A percentile compares a stretch with the other conserved stretches of the same genome.
Conservation (phyloP, 1,284 basidiomycete species). For the Coniferiporia weirii region DNA sequence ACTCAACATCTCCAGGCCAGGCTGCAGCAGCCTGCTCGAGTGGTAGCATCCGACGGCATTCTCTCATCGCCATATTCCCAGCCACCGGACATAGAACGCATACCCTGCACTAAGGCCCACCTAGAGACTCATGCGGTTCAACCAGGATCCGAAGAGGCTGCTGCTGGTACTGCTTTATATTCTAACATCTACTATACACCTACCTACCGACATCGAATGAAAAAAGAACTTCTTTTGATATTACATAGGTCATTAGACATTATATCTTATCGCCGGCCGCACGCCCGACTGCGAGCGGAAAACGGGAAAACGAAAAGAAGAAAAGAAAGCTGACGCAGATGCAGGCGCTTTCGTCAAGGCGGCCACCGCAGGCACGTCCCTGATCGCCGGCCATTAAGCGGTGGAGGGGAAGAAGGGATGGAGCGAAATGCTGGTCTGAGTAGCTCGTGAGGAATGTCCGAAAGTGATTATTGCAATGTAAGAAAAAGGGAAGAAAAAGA, state of each 20-base stretch:
- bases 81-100: no score
- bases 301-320: constrained; percentile 12
- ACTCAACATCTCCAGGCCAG: constrained; percentile 64
- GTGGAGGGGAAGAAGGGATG: not conserved
- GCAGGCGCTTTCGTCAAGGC: no score
- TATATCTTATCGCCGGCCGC: not conserved
- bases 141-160: no score
- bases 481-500: constrained; percentile 1
- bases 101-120: no score
- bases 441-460: constrained; percentile 1
- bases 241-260: not conserved
- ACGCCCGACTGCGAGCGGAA: not conserved
- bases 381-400: no score
- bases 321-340: not conserved
- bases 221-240: not conserved
- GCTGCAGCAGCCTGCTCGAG: constrained; percentile 61
- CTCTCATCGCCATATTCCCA: no score
- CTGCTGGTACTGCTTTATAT: not conserved
- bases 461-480: not conserved
- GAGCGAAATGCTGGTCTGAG: not conserved
- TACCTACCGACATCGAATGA: not conserved
- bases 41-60: constrained; percentile 47
- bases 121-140: no score
- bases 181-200: constrained; percentile 10
- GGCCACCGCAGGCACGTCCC: no score